Percentiles rank a stretch among this genome's conserved stretches.
phyloP scores from a whole-genome alignment of 805 yeast genomes.

The Clavispora phyllophila region DNA sequence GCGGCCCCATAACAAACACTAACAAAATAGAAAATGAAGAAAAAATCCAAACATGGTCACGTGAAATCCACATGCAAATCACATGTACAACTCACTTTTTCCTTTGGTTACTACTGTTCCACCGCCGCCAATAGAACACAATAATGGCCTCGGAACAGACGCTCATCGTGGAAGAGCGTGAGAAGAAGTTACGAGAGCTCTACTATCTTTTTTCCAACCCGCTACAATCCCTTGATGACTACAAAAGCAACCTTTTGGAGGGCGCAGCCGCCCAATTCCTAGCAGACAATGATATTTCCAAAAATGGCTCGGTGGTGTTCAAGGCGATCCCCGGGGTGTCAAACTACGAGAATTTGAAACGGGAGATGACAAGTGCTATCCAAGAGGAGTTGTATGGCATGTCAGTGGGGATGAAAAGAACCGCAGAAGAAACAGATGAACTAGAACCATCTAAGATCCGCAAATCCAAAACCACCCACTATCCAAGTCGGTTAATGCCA shows the following conservation, averaged over 20 bases:
- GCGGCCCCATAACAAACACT: too few relatives aligned
- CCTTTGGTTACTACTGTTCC: background rate
- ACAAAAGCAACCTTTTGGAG: background rate
- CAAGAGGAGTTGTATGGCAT: background rate
- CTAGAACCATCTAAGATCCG: conserved; percentile 4
- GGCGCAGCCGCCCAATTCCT: conserved; percentile 7
- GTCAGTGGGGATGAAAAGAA: background rate
- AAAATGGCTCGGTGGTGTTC: conserved; percentile 5
- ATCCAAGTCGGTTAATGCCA: conserved; percentile 9
- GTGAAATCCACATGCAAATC: conserved; percentile 8
- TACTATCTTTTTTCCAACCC: conserved; percentile 13
- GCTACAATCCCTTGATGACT: conserved; percentile 6
- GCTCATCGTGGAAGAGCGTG: conserved; percentile 3
- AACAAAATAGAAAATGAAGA: too few relatives aligned
- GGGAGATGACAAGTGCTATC: conserved; percentile 1
- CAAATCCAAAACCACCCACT: conserved; percentile 3
- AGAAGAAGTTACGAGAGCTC: conserved; percentile 14
- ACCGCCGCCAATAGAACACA: background rate
- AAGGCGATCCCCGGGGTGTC: conserved; percentile 2
- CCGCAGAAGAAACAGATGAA: background rate
- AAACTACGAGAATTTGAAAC: conserved; percentile 3
- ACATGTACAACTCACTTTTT: background rate
- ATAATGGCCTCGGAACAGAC: conserved; percentile 6
- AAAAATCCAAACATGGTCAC: conserved; percentile 5
- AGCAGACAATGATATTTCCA: conserved; percentile 5